These are phyloP conservation scores for Quercus robur DNA, from an alignment of 306 rosid species.

Conservation along the genomic window DNA sequence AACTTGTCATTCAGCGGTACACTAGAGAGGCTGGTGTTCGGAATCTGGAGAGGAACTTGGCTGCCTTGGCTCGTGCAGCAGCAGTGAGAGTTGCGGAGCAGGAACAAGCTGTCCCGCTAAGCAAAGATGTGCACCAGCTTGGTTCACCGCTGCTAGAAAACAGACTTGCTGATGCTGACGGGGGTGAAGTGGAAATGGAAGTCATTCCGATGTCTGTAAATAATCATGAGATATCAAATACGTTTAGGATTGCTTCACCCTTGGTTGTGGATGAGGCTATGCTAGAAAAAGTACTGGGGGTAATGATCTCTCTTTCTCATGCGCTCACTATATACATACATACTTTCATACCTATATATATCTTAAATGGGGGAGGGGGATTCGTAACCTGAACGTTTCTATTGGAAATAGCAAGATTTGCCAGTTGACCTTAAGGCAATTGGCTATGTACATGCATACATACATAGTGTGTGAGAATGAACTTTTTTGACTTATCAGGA, in stretches of 20 bases:
- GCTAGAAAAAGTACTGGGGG: conserved; percentile 98
- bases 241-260: conserved; percentile 66
- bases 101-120: conserved; percentile 61
- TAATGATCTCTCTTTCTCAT: conserved; percentile 29
- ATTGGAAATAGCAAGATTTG: too few relatives aligned
- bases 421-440: too few relatives aligned
- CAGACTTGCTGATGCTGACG: conserved; percentile 76
- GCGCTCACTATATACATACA: too few relatives aligned
- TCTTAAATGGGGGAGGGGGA: too few relatives aligned
- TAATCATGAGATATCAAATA: conserved; percentile 65
- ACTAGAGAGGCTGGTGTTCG: conserved; percentile 99
- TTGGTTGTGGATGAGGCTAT: conserved; percentile 82
- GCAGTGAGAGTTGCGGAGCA: conserved; percentile 94
- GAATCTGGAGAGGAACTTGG: conserved; percentile 80
- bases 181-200: conserved; percentile 97
- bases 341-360: too few relatives aligned
- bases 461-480: too few relatives aligned
- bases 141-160: conserved; percentile 77
- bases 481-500: neutral
- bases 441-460: too few relatives aligned
- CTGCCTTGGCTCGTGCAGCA: conserved; percentile 96
- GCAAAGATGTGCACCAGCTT: conserved; percentile 70
- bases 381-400: too few relatives aligned
- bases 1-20: conserved; percentile 80
- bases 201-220: conserved; percentile 85